Percentiles rank a stretch among this genome's conserved stretches.
Evolutionary conservation across 805 yeast species (phyloP).

Genomic region (Yarrowia hollandica): DNA sequence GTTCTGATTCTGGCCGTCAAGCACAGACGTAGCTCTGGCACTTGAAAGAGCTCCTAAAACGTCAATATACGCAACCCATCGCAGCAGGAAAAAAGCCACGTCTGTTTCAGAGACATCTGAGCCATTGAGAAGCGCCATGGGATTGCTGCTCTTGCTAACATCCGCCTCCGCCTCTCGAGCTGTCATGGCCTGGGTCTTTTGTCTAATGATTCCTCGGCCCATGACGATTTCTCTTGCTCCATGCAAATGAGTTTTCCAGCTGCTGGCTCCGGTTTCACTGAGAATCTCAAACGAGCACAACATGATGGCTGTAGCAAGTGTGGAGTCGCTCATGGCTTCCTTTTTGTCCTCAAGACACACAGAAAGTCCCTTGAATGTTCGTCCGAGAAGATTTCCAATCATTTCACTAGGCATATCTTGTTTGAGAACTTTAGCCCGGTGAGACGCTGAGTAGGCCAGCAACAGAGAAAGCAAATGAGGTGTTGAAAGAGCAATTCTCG

Average conservation of each 20-base stretch:
- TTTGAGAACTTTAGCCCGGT: conserved; percentile 36
- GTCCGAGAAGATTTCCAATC: conserved; percentile 53
- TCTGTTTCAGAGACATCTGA: conserved; percentile 35
- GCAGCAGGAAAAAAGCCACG: conserved; percentile 54
- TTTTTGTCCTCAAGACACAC: conserved; percentile 50
- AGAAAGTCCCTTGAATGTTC: conserved; percentile 60
- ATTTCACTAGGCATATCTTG: conserved; percentile 40
- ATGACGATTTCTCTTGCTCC: conserved; percentile 68
- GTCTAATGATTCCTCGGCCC: conserved; percentile 47
- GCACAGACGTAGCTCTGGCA: conserved; percentile 36
- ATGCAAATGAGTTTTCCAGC: conserved; percentile 62
- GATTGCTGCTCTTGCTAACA: not conserved
- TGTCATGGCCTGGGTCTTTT: not conserved
- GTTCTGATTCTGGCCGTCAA: conserved; percentile 34
- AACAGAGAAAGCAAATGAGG: conserved; percentile 56
- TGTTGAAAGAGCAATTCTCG: conserved; percentile 66
- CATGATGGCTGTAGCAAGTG: conserved; percentile 61
- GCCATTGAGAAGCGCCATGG: conserved; percentile 16
- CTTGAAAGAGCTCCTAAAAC: conserved; percentile 64
- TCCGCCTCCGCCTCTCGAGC: not conserved
- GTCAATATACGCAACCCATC: conserved; percentile 72
- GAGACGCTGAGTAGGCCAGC: conserved; percentile 53
- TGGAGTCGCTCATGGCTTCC: conserved; percentile 62
- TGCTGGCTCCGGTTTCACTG: conserved; percentile 41
- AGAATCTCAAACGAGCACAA: conserved; percentile 58